These are phyloP conservation scores for Eleusine indica DNA, from an alignment of 176 grass and related monocot genomes.

Conservation along the genomic window DNA sequence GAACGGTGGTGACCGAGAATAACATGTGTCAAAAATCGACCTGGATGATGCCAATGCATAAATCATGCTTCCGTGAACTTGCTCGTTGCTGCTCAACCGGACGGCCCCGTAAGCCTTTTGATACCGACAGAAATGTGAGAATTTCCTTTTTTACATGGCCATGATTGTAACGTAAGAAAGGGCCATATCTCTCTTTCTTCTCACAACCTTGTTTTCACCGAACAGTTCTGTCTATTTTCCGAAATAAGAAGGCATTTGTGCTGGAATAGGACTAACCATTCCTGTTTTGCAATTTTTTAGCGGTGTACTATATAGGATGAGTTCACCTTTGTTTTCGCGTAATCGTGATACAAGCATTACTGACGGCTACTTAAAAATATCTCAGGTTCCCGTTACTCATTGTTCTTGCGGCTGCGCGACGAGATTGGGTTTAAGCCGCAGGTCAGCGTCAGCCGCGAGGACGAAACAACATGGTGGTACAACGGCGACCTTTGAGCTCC, in stretches of 20 bases:
- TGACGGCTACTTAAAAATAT: background rate
- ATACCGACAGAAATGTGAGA: background rate
- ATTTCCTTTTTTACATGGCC: background rate
- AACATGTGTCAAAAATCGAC: background rate
- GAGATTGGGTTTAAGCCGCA: background rate
- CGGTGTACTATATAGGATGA: background rate
- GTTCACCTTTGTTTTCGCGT: background rate
- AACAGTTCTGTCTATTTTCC: background rate
- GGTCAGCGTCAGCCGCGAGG: background rate
- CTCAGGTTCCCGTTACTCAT: background rate
- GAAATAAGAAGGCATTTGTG: background rate
- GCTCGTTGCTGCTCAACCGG: background rate
- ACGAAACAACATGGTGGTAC: background rate
- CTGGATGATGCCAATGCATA: constrained; percentile 20
- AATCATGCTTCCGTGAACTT: constrained; percentile 37
- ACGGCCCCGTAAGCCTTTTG: background rate
- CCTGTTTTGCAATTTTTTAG: background rate
- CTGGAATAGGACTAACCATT: background rate
- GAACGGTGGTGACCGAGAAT: background rate
- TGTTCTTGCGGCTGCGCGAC: background rate
- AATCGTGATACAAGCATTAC: constrained; percentile 1
- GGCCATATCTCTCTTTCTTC: too few relatives aligned
- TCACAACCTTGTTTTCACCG: background rate
- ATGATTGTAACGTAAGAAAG: background rate
- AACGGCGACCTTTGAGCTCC: constrained; percentile 7